Base-by-base conservation (phyloP, 768 basidiomycete species). In the Boletus pseudopeckii region DNA sequence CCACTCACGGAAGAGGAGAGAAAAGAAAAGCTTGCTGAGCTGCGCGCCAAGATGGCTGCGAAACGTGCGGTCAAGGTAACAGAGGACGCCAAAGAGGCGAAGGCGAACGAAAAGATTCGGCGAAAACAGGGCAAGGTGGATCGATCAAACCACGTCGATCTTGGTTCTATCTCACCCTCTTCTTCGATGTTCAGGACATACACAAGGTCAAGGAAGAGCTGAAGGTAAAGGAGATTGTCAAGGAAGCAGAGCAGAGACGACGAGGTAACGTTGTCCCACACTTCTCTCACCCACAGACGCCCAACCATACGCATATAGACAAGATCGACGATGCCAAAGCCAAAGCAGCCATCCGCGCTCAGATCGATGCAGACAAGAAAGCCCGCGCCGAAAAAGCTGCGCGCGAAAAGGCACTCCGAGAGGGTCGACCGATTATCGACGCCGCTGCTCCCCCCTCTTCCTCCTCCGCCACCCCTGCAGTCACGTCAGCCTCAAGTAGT, bases 1-100 rank as follows among this genome's bases (percentile, higher is more conserved):
- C 94, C 96, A 0, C 70, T 99, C 48, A 98, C 95, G 0, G 94
- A 98, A 71, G 93, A 95, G 64, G 93, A 98, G 72, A 96, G 86
- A 77, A 81, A 83, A 54, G 75, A 84, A 59, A 91, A 85, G 64
- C 77, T 98, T 0, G 83, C 72, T 0, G 96, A 97, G 58, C 72
- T 99, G 54, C 78, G 84, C 24, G 74, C 79, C 50, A 92, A 86
- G 73, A 85, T 98, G 82, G 77, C 81, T 0, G 85, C 78, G 53
- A 98, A 98, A 70, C 84, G 90, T 1, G 78, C 85, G 1, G 71
- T 65, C 47, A 92, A 92, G 70, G 80, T 85, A 2, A 77, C 80
- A 45, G 78, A 86, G 57, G 92, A 96, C 4, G 82, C 79, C 0
- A 81, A 86, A 59, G 92, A 91, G 55, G 73, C 78, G 3, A 83